These are phyloP conservation scores for Cladosporium austrohemisphaericum DNA, from an alignment of 2,329 filamentous ascomycete species.

Conservation along the genomic window DNA sequence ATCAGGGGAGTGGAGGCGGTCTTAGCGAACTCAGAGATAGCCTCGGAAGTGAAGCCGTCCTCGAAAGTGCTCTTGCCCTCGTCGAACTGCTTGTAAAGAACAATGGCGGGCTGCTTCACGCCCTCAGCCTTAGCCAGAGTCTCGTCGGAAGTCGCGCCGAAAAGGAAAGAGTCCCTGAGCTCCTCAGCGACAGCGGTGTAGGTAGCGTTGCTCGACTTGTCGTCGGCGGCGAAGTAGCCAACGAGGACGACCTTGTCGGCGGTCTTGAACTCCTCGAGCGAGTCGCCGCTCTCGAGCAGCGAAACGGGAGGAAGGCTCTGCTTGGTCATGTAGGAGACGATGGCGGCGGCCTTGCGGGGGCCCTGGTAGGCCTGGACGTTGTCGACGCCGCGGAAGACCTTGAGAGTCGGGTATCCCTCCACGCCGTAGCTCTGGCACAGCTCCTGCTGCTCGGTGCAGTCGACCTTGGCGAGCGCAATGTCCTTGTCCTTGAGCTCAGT, in stretches of 20 bases:
- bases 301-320: slow-evolving; percentile 93
- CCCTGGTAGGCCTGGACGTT: slow-evolving; percentile 80
- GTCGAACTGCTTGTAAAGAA: slow-evolving; percentile 97
- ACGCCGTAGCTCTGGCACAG: slow-evolving; percentile 88
- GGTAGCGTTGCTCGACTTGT: slow-evolving; percentile 82
- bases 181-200: slow-evolving; percentile 69
- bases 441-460: slow-evolving; percentile 91
- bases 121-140: slow-evolving; percentile 84
- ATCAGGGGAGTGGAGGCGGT: slow-evolving; percentile 82
- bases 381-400: slow-evolving; percentile 92
- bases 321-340: slow-evolving; percentile 92
- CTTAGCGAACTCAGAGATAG: slow-evolving; percentile 80
- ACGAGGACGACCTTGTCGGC: slow-evolving; percentile 95
- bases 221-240: slow-evolving; percentile 74
- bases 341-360: slow-evolving; percentile 77
- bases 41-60: slow-evolving; percentile 75
- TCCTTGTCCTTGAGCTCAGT: slow-evolving; percentile 83
- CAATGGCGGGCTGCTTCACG: slow-evolving; percentile 78
- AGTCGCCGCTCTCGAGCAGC: slow-evolving; percentile 66
- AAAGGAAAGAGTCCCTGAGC: slow-evolving; percentile 89
- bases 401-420: slow-evolving; percentile 96
- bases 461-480: slow-evolving; percentile 79
- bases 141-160: slow-evolving; percentile 81
- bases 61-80: slow-evolving; percentile 86
- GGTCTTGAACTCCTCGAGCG: slow-evolving; percentile 92